Evolutionary conservation across 2,329 filamentous ascomycete genomes (phyloP).

Genomic region (Phoma sp.): DNA sequence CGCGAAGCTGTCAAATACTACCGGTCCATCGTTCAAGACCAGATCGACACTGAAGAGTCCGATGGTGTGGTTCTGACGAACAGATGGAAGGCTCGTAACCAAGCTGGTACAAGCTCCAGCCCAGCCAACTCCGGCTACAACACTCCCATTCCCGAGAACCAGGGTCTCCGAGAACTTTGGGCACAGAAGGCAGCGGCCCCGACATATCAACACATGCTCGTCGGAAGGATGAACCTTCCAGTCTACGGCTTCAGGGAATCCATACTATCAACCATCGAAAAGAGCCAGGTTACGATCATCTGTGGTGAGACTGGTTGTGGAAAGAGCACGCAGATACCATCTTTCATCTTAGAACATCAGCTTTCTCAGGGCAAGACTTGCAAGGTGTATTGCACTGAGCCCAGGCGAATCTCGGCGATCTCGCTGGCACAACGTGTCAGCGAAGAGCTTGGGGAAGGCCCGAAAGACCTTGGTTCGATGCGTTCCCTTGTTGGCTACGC

Average conservation of each 20-base stretch:
- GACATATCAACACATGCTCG: conserved; percentile 79
- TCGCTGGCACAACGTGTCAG: conserved; percentile 92
- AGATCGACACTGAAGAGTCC: conserved; percentile 63
- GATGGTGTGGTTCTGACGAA: conserved; percentile 72
- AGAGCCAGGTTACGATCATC: conserved; percentile 86
- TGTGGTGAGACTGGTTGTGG: conserved; percentile 97
- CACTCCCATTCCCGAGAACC: conserved; percentile 38
- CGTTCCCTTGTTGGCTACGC: conserved; percentile 92
- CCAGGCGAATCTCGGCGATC: conserved; percentile 92
- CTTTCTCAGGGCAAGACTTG: conserved; percentile 79
- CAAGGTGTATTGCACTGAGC: conserved; percentile 95
- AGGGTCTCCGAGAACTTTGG: conserved; percentile 60
- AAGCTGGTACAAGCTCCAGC: conserved; percentile 34
- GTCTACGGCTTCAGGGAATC: conserved; percentile 86
- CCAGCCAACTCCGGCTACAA: conserved; percentile 40
- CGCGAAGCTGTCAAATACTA: conserved; percentile 71
- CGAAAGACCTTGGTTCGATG: conserved; percentile 78
- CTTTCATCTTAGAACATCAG: conserved; percentile 90
- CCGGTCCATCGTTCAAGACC: conserved; percentile 71
- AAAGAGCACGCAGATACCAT: conserved; percentile 97
- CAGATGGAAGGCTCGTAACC: conserved; percentile 66
- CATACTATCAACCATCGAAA: conserved; percentile 77
- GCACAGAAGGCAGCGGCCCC: conserved; percentile 56
- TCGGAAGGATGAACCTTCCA: conserved; percentile 78
- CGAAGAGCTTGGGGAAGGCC: conserved; percentile 88